Base-by-base conservation (phyloP, 305 asterid species). In the Fraxinus ornus region DNA sequence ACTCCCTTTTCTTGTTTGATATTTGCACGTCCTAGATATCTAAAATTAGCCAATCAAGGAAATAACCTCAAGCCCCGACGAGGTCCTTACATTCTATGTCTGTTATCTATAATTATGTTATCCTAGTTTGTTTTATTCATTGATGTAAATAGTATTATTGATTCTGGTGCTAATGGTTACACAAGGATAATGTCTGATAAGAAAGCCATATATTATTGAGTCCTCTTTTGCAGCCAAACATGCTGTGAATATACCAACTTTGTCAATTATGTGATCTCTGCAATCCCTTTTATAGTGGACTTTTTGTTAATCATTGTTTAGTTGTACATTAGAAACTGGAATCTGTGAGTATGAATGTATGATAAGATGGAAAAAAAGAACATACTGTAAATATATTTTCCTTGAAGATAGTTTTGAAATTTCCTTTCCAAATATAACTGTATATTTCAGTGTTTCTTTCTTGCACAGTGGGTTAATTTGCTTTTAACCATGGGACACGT, bases 401-500 rank as follows among this genome's bases (percentile, higher is more conserved):
- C 26, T 71, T 60, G 60, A 68, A 68, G 75, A 81, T 77, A 70
- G 57, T 12, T 39, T 32, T 24, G 77, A 55, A 32, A 49, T 78
- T 28, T 74, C 24, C 81, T 55, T 84, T 24, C 26, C 55, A 66
- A 36, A 49, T 15, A 37, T 36, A 52, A 75, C 71, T 79, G 17
- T 10, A n/a, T 47, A 22, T 47, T 19, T 64, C 35, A 10, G n/a
- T 6, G 39, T 60, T 77, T 74, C 76, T 32, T 71, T 80, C 82
- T 84, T 62, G 62, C 47, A 68, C 32, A 64, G 24, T 24, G 62
- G 32, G 76, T 52, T 83, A 22, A 73, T 62, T 37, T 82, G 36
- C 55, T 39, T 9, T 30, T 21, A 72, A 47, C 60, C 22, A 78
- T 57, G 7, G 64, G 36, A 36, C 24, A 80, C 7, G 79, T n/a